Evolutionary conservation across 495 filamentous ascomycete genomes (phyloP), one percentile per base, ranked within the genome.

Genomic region (Darksidea phi): DNA sequence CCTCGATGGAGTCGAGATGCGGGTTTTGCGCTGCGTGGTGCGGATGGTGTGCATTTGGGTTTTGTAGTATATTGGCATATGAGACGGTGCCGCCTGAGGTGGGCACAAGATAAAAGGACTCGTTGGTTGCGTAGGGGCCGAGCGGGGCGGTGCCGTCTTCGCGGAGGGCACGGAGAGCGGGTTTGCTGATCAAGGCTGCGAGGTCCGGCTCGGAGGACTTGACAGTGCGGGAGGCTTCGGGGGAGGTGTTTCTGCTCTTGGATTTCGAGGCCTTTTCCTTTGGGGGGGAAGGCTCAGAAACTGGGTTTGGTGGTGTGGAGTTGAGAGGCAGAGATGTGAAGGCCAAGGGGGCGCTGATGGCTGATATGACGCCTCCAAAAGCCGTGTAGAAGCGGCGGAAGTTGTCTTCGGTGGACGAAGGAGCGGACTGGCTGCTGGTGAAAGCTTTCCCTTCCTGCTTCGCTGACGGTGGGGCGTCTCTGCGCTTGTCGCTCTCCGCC

Each of bases 81-180:
- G 89, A 88, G 42, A 89, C 83, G 0, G 91, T 96, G 57, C 90
- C 89, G 25, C 94, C 94, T 5, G 89, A 88, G 0, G 88, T 86
- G 8, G 93, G 94, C 0, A 98, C 94, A 0, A 98, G 89, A 70
- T 97, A 97, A 77, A 97, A 98, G 25, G 87, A 91, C 70, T 97
- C 91, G 36, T 84, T 84, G 24, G 75, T 78, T 18, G 85, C 74
- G 24, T 75, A 74, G 21, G 73, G 66, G 13, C 72, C 67, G 8
- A 74, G 73, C 1, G 65, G 61, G 34, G 51, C 59, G 12, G 54
- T 18, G 12, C 76, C 70, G 12, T 80, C 77, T 45, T 86, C 84
- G 8, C 74, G 75, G 47, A 87, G 76, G 11, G 90, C 89, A 26
- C 84, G 81, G 43, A 97, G 79, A 6, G 91, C 89, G 12, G 91